A percentile compares a stretch with the other conserved stretches of the same genome.
Conservation (phyloP, 139 green algal species). For the Chlorella sp. region DNA sequence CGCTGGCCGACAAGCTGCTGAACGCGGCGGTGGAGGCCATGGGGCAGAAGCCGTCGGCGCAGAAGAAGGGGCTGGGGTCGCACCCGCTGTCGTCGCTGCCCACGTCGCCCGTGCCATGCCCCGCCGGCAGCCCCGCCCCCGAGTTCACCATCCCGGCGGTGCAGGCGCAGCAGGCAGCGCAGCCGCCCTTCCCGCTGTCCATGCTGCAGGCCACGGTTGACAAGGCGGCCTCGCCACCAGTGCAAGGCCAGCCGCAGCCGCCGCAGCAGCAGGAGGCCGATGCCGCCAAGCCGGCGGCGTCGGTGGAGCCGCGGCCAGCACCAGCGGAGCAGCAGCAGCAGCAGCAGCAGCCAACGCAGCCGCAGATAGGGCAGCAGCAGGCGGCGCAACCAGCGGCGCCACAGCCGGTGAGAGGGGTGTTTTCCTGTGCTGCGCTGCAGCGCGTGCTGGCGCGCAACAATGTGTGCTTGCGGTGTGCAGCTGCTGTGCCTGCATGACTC, state of each 20-base stretch:
- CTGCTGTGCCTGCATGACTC: background rate
- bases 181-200: no score
- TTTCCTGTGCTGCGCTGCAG: background rate
- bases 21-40: background rate
- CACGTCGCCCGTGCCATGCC: background rate
- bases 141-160: slow-evolving; percentile 10
- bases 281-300: no score
- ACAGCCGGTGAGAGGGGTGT: background rate
- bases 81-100: slow-evolving; percentile 27
- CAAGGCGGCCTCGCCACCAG: background rate
- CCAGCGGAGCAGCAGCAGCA: background rate
- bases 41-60: no score
- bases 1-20: background rate
- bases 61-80: background rate
- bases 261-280: background rate
- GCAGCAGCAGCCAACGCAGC: background rate
- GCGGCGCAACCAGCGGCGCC: background rate
- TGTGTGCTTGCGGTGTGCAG: background rate
- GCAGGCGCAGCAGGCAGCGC: background rate
- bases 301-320: background rate
- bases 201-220: background rate
- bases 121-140: background rate
- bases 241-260: background rate
- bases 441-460: background rate
- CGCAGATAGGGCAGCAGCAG: background rate